Percentiles rank a stretch among this genome's conserved stretches.
These are phyloP conservation scores for Rhynchosporium graminicola DNA, from an alignment of 2,329 filamentous ascomycete species.

Conservation along the genomic window DNA sequence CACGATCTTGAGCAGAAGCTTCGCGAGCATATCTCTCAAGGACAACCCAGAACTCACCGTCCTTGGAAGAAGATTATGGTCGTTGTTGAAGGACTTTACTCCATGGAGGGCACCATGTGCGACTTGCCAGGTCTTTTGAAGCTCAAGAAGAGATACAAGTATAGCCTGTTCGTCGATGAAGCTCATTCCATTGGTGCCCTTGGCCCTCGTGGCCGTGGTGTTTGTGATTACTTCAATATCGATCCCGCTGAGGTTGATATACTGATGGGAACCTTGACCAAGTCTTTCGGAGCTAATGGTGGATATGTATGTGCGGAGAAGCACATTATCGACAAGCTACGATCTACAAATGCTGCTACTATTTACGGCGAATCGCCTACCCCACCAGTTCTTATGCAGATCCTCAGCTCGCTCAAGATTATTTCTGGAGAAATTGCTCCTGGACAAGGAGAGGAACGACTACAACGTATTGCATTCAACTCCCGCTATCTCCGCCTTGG, in stretches of 20 bases:
- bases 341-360: slow-evolving; percentile 80
- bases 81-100: slow-evolving; percentile 95
- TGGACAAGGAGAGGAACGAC: slow-evolving; percentile 91
- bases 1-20: slow-evolving; percentile 79
- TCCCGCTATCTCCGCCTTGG: slow-evolving; percentile 96
- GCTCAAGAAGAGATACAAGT: slow-evolving; percentile 96
- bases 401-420: slow-evolving; percentile 80
- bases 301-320: slow-evolving; percentile 92
- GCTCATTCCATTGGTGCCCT: slow-evolving; percentile 94
- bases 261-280: slow-evolving; percentile 96
- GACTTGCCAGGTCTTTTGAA: slow-evolving; percentile 87
- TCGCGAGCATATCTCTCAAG: slow-evolving; percentile 91
- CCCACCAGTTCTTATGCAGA: slow-evolving; percentile 88
- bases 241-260: slow-evolving; percentile 88
- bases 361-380: slow-evolving; percentile 85
- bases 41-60: slow-evolving; percentile 95
- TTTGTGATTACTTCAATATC: slow-evolving; percentile 96
- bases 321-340: slow-evolving; percentile 87
- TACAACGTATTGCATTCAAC: slow-evolving; percentile 97
- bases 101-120: slow-evolving; percentile 99
- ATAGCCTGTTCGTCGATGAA: slow-evolving; percentile 92
- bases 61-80: slow-evolving; percentile 99
- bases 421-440: slow-evolving; percentile 86
- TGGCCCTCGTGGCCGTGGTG: slow-evolving; percentile 83
- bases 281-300: slow-evolving; percentile 97